Percentiles rank a stretch among this genome's conserved stretches.
phyloP scores from a whole-genome alignment of 1,284 basidiomycete species.

The Trametes polyzona region DNA sequence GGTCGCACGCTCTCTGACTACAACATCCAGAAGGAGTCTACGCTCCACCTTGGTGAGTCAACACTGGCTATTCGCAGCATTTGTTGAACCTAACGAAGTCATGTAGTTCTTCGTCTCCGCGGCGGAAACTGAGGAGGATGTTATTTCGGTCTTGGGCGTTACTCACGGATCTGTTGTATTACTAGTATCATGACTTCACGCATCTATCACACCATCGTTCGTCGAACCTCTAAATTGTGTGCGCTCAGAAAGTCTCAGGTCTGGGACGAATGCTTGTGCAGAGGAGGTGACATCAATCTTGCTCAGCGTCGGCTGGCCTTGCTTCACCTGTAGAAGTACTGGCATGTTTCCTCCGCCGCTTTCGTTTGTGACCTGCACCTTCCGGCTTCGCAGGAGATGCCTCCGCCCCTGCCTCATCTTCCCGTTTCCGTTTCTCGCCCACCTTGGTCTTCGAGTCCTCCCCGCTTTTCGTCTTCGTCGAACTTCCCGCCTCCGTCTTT shows the following conservation, averaged over 20 bases:
- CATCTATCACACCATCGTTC: too few species aligned
- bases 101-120: slow-evolving; percentile 76
- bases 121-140: slow-evolving; percentile 54
- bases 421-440: slow-evolving; percentile 32
- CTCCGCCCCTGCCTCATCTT: slow-evolving; percentile 16
- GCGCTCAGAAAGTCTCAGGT: too few species aligned
- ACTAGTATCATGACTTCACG: slow-evolving; percentile 9
- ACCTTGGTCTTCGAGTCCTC: slow-evolving; percentile 2
- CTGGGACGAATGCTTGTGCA: too few species aligned
- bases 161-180: slow-evolving; percentile 11
- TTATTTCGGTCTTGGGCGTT: not conserved
- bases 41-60: slow-evolving; percentile 34
- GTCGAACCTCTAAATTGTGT: too few species aligned
- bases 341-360: slow-evolving; percentile 38
- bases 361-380: slow-evolving; percentile 37
- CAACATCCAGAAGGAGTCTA: slow-evolving; percentile 38
- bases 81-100: slow-evolving; percentile 28
- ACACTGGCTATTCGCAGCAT: not conserved
- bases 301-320: not conserved
- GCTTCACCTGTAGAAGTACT: not conserved
- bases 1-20: slow-evolving; percentile 57
- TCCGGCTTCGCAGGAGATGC: not conserved
- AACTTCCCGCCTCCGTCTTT: slow-evolving; percentile 7
- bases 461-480: not conserved
- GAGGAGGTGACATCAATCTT: not conserved